phyloP scores from a whole-genome alignment of 73 alveolate species.

The Paraurostyla sp. region DNA sequence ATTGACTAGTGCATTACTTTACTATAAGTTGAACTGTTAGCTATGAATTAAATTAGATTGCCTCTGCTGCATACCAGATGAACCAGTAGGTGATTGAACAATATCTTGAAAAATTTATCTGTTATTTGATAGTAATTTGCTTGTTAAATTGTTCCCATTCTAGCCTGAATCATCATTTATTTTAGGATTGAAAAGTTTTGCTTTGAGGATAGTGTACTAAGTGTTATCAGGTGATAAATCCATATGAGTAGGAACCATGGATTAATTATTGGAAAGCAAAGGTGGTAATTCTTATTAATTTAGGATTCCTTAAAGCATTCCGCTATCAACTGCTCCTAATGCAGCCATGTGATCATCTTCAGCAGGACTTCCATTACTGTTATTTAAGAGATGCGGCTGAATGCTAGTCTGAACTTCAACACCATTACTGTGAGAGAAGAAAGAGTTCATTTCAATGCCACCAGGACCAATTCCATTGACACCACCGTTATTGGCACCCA shows the following conservation, averaged over 20 bases:
- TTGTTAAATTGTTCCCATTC: too few species aligned
- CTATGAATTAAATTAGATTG: too few species aligned
- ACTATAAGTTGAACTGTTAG: too few species aligned
- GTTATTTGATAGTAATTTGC: too few species aligned
- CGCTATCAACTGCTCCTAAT: too few species aligned
- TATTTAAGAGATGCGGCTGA: too few species aligned
- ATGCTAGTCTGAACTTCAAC: too few species aligned
- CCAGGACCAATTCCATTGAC: constrained; percentile 27
- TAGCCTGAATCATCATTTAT: constrained; percentile 54
- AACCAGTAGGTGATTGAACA: too few species aligned
- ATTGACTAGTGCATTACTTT: too few species aligned
- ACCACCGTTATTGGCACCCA: not conserved
- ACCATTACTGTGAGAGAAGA: not conserved
- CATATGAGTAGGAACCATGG: not conserved
- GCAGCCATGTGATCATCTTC: not conserved
- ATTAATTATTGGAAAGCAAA: not conserved
- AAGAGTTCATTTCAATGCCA: constrained; percentile 15
- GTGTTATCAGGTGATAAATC: constrained; percentile 48
- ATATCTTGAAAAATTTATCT: too few species aligned
- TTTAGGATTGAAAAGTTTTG: constrained; percentile 40
- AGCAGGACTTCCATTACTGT: not conserved
- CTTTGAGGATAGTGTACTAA: constrained; percentile 32
- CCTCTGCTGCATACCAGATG: too few species aligned
- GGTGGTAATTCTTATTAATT: not conserved
- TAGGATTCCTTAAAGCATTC: not conserved